Evolutionary conservation across 345 rosid species (phyloP), one percentile per base, ranked within the genome.

Genomic region (Sonneratia caseolaris): DNA sequence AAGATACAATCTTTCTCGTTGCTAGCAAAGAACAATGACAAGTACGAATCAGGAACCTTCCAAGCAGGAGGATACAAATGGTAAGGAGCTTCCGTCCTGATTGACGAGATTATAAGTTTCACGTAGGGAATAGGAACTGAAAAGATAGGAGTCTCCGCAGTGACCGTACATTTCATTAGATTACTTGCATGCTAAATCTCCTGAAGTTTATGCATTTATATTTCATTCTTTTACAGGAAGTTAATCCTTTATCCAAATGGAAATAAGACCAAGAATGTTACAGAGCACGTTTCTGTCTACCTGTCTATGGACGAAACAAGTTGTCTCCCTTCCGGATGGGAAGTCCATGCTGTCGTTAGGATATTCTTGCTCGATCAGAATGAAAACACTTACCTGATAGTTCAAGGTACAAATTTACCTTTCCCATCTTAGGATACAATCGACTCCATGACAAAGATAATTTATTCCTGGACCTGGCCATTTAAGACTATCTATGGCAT

Each of bases 21-120:
- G 72, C 84, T 86, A 43, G 14, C 76, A 40, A 82, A 83, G 74
- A 77, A 73, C 78, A 71, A 75, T 32, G 61, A 83, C 40, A 87
- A 82, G 70, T 89, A 87, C 61, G 97, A 89, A 82, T 81, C 92
- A 2, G 84, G 72, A 42, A 78, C 72, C 72, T 88, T 91, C 77
- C 84, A 84, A 80, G 94, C 94, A 22, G 83, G 87, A 66, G 94
- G 94, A 74, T 86, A 80, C 82, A 85, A 82, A 82, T 91, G 97
- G 94, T 87, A 78, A 57, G 45, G 45, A 22, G 56, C 43, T 18
- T 1, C 47, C 64, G 11, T 47, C 10, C 73, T 3, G 37, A 19
- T 36, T 57, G 8, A 7, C 43, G 59, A 4, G 6, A 18, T 2
- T 53, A 18, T 19, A 21, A 53, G 59, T 18, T 53, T 53, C 19